Conservation (phyloP, 345 rosid genomes). For the Sonneratia alba region DNA sequence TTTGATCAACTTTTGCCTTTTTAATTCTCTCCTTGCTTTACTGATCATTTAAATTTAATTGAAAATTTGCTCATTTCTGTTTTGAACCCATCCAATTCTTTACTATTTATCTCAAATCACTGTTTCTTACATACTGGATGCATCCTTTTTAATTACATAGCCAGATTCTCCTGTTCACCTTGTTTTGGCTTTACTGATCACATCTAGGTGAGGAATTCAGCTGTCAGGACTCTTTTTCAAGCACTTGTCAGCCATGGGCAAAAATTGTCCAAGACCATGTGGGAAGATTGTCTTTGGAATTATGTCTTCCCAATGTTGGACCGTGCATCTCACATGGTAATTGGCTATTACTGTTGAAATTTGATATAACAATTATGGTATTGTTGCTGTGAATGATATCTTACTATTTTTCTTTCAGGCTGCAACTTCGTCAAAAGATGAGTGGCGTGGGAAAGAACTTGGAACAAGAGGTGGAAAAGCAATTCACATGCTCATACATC, state of each 20-base stretch:
- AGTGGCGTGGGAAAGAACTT: constrained; percentile 96
- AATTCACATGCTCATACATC: constrained; percentile 98
- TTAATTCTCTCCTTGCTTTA: neutral
- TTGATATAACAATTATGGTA: neutral
- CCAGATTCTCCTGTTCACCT: neutral
- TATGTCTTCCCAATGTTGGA: constrained; percentile 85
- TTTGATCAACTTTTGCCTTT: neutral
- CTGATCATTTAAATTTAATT: neutral
- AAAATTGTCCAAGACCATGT: constrained; percentile 83
- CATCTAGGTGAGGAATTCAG: constrained; percentile 89
- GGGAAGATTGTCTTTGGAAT: constrained; percentile 99
- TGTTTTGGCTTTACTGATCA: neutral
- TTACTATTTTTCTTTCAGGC: constrained; percentile 39
- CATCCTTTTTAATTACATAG: neutral
- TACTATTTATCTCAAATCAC: neutral
- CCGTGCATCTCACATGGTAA: constrained; percentile 89
- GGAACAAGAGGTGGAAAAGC: constrained; percentile 95
- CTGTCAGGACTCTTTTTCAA: constrained; percentile 90
- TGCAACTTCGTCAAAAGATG: constrained; percentile 96
- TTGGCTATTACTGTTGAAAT: neutral
- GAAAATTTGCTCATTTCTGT: neutral
- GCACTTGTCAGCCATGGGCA: constrained; percentile 88
- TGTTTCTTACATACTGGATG: neutral
- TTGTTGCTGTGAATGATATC: neutral
- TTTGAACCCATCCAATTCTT: neutral